Evolutionary conservation across 208 protist species (phyloP).

Genomic region (Leishmania amazonensis): DNA sequence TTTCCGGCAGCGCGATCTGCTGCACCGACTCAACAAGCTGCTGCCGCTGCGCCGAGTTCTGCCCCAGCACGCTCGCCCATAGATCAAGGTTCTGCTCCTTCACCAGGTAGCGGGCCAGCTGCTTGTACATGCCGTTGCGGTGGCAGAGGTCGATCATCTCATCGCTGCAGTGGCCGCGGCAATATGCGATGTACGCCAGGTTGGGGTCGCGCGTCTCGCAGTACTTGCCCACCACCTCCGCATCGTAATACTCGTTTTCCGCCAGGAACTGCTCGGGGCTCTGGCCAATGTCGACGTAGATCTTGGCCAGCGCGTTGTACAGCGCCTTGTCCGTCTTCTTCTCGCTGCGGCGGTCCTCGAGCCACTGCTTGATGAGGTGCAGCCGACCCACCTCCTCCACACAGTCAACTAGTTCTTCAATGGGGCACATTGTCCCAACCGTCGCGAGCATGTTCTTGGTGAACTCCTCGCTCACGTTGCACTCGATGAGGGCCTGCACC

Average conservation of each 20-base stretch:
- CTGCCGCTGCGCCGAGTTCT: conserved; percentile 90
- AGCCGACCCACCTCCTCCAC: conserved; percentile 93
- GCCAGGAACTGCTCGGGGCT: conserved; percentile 97
- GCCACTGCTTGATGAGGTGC: conserved; percentile 98
- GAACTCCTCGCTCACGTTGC: conserved; percentile 97
- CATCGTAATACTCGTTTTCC: conserved; percentile 98
- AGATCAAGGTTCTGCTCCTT: conserved; percentile 97
- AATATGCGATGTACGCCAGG: conserved; percentile 97
- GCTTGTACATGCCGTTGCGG: conserved; percentile 97
- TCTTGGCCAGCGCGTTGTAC: conserved; percentile 99
- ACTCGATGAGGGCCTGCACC: conserved; percentile 98
- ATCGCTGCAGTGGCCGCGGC: conserved; percentile 95
- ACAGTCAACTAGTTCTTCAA: conserved; percentile 84
- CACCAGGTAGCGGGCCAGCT: conserved; percentile 98
- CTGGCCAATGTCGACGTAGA: conserved; percentile 99
- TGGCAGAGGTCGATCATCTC: conserved; percentile 98
- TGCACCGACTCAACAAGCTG: conserved; percentile 98
- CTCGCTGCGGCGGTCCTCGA: conserved; percentile 96
- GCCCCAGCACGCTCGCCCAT: conserved; percentile 96
- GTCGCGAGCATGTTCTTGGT: conserved; percentile 95
- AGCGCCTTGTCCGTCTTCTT: conserved; percentile 95
- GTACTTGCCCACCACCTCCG: conserved; percentile 96
- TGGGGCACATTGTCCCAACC: conserved; percentile 96
- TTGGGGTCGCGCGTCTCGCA: conserved; percentile 99
- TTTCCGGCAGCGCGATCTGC: conserved; percentile 98